Base-by-base conservation (phyloP, 1,284 basidiomycete species). In the Ganoderma resinaceum region DNA sequence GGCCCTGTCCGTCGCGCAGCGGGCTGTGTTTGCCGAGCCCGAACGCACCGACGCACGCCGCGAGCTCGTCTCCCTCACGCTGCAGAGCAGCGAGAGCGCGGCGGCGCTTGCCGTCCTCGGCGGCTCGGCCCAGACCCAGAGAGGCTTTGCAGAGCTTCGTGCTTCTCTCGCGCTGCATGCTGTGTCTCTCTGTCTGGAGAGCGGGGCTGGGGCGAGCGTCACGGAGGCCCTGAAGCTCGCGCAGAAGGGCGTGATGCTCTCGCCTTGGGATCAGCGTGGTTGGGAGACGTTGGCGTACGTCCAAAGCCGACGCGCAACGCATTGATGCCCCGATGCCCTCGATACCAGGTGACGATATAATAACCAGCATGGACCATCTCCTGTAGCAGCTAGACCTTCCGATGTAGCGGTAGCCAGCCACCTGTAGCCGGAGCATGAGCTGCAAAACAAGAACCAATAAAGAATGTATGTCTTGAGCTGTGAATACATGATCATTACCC, bases 241-340 rank as follows among this genome's bases (percentile, higher is more conserved):
- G 11, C 91, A 94, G 78, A 88, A 87, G 74, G 88, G 87, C 2
- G 83, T 95, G 57, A 86, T 90, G 84, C 80, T 94, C 52, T 82
- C 85, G 18, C 94, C 94, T 1, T 91, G 87, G 79, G 84, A 88
- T 35, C 62, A 75, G 62, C 78, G 78, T 37, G 85, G 82, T 64
- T 94, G 93, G 93, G 79, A 84, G 71, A 82, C 85, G 29, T 76
- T 94, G 66, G 89, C 87, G 18, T 88, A 85, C 77, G 84, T 87
- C 68, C 82, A 80, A 7, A 70, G 69, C 35, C 66, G 53, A 2
- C 35, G 29, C 14, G 59, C 62, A 20, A 46, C 60, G 11, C 26
- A 52, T 46, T 62, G 60, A 61, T 9, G 20, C 14, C n/a, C 7
- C 12, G 23, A 26, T 26, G 23, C 2, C 43, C 23, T 1, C 12